These are phyloP conservation scores for Leccinum broughii DNA, from an alignment of 768 basidiomycete species.

Conservation along the genomic window DNA sequence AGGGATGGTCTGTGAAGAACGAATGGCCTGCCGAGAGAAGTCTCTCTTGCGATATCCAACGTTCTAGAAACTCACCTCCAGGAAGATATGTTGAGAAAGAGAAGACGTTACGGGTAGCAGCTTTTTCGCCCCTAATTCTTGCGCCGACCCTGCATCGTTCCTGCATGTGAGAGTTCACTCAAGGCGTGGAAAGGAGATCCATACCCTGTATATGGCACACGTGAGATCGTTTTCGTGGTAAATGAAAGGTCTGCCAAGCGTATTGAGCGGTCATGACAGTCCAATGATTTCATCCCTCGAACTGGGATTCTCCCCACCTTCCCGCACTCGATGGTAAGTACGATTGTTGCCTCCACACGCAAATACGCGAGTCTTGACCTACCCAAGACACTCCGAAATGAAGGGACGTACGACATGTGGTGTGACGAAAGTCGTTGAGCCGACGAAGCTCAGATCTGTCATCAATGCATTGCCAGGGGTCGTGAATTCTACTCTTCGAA, in stretches of 20 bases:
- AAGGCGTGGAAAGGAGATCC: constrained; percentile 2
- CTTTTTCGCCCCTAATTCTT: constrained; percentile 4
- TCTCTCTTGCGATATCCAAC: constrained; percentile 24
- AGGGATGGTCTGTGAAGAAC: constrained; percentile 20
- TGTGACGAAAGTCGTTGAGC: constrained; percentile 10
- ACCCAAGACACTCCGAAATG: constrained; percentile 4
- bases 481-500: constrained; percentile 4
- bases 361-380: constrained; percentile 12
- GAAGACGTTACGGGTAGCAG: constrained; percentile 13
- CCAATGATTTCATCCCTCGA: constrained; percentile 1
- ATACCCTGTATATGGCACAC: constrained; percentile 18
- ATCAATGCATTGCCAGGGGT: constrained; percentile 4
- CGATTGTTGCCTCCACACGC: constrained; percentile 7
- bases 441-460: constrained; percentile 8
- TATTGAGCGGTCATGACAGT: constrained; percentile 7
- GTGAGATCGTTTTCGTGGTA: constrained; percentile 12
- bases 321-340: constrained; percentile 19
- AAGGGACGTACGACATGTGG: constrained; percentile 4
- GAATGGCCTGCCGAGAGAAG: constrained; percentile 17
- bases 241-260: constrained; percentile 23
- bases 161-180: constrained; percentile 18
- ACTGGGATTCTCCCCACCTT: constrained; percentile 7
- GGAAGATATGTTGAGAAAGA: constrained; percentile 1
- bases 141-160: constrained; percentile 1
- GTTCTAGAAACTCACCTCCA: constrained; percentile 12